Evolutionary conservation across 192 early-diverging fungal species (phyloP).

Genomic region (Coemansia sp.): DNA sequence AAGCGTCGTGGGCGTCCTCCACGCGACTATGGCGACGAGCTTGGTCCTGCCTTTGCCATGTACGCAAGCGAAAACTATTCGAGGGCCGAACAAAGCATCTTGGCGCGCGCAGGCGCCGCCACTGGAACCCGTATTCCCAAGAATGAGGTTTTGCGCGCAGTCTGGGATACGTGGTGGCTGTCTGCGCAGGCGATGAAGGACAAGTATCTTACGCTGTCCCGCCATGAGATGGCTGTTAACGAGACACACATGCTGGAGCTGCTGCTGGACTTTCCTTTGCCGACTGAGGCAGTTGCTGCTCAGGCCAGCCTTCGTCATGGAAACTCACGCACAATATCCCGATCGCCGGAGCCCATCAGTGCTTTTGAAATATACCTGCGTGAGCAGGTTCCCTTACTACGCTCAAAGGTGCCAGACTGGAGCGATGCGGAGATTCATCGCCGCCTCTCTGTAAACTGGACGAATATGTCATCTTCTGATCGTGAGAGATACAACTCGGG

Average conservation of each 20-base stretch:
- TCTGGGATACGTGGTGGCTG: slow-evolving; percentile 54
- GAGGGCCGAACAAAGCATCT: slow-evolving; percentile 15
- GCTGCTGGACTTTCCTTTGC: slow-evolving; percentile 47
- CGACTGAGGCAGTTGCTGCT: slow-evolving; percentile 21
- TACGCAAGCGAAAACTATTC: slow-evolving; percentile 43
- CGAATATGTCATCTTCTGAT: slow-evolving; percentile 30
- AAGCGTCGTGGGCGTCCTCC: slow-evolving; percentile 55
- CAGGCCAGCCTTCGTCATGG: slow-evolving; percentile 18
- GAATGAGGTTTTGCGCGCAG: slow-evolving; percentile 37
- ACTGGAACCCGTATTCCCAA: slow-evolving; percentile 11
- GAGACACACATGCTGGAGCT: slow-evolving; percentile 50
- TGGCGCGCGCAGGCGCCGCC: slow-evolving; percentile 16
- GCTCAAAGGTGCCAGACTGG: slow-evolving; percentile 53
- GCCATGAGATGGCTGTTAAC: slow-evolving; percentile 48
- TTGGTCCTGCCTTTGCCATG: slow-evolving; percentile 50
- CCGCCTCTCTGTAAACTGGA: slow-evolving; percentile 49
- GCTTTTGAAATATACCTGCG: slow-evolving; percentile 36
- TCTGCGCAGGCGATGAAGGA: slow-evolving; percentile 45
- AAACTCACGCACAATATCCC: slow-evolving; percentile 8
- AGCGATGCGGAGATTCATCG: slow-evolving; percentile 46
- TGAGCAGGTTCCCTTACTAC: slow-evolving; percentile 49
- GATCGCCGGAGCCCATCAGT: slow-evolving; percentile 30
- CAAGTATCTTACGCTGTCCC: slow-evolving; percentile 42
- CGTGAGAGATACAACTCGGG: slow-evolving; percentile 34
- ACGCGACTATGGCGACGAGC: slow-evolving; percentile 53